Evolutionary conservation across 495 filamentous ascomycete species (phyloP).

Genomic region (Podospora comata): DNA sequence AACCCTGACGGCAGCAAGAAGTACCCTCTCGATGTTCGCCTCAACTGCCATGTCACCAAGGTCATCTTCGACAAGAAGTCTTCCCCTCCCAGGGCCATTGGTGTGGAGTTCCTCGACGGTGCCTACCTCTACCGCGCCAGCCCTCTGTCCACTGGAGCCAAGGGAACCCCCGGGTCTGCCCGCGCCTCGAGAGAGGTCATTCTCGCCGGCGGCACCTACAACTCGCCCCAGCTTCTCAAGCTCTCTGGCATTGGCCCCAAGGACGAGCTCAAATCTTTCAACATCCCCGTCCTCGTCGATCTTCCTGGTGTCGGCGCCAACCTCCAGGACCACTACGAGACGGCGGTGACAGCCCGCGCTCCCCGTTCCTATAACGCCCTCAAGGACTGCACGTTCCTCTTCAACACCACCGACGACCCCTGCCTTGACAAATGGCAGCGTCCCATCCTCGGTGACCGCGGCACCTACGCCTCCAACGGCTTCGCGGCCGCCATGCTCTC

Average conservation of each 20-base stretch:
- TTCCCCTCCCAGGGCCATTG: conserved; percentile 51
- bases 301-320: conserved; percentile 64
- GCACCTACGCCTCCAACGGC: conserved; percentile 51
- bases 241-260: conserved; percentile 59
- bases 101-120: conserved; percentile 62
- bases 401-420: conserved; percentile 42
- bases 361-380: conserved; percentile 43
- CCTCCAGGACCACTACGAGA: conserved; percentile 63
- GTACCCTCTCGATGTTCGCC: conserved; percentile 58
- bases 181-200: conserved; percentile 60
- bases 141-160: conserved; percentile 35
- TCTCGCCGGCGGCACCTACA: conserved; percentile 57
- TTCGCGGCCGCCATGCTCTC: conserved; percentile 47
- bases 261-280: conserved; percentile 43
- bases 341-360: conserved; percentile 44
- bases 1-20: conserved; percentile 52
- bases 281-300: conserved; percentile 52
- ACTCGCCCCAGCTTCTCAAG: conserved; percentile 62
- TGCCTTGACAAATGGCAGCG: conserved; percentile 50
- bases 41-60: conserved; percentile 60
- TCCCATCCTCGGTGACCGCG: conserved; percentile 37
- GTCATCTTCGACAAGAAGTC: conserved; percentile 49
- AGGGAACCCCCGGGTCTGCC: conserved; percentile 45
- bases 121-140: conserved; percentile 58
- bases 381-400: conserved; percentile 46